These are phyloP conservation scores for Apiospora hydei DNA, from an alignment of 2,329 filamentous ascomycete species.

Conservation along the genomic window DNA sequence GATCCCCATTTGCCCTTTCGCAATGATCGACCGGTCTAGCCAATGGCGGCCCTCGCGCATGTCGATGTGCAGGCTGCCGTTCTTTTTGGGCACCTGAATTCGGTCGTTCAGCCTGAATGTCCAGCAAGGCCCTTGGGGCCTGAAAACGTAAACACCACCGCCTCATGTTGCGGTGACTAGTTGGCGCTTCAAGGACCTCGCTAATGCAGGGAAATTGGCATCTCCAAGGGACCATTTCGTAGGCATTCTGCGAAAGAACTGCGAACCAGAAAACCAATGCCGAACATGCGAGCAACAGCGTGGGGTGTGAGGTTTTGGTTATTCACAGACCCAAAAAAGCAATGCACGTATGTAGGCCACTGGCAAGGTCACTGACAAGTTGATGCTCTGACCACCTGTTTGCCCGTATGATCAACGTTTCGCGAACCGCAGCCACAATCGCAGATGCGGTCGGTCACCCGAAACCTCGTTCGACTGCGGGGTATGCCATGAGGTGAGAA, in stretches of 20 bases:
- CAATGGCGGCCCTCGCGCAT: not conserved
- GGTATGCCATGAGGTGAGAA: not conserved
- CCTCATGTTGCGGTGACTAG: not conserved
- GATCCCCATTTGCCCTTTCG: not conserved
- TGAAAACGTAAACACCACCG: not conserved
- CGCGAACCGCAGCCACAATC: not conserved
- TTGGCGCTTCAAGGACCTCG: not conserved
- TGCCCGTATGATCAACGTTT: conserved; percentile 15
- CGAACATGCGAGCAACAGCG: not conserved
- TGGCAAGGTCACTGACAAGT: not conserved
- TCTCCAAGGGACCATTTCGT: not conserved
- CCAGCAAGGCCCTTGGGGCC: not conserved
- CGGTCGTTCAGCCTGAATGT: not conserved
- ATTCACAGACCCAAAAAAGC: not conserved
- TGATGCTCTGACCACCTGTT: conserved; percentile 5
- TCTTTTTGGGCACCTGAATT: not conserved
- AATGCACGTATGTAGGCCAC: not conserved
- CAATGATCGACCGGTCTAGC: not conserved
- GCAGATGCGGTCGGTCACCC: not conserved
- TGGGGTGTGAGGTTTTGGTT: not conserved
- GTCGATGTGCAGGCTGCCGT: not conserved
- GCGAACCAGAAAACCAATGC: not conserved
- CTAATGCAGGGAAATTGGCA: not conserved
- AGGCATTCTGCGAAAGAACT: not conserved
- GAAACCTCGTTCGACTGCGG: not conserved